Conservation (phyloP, 306 rosid species). For the Vigna unguiculata region DNA sequence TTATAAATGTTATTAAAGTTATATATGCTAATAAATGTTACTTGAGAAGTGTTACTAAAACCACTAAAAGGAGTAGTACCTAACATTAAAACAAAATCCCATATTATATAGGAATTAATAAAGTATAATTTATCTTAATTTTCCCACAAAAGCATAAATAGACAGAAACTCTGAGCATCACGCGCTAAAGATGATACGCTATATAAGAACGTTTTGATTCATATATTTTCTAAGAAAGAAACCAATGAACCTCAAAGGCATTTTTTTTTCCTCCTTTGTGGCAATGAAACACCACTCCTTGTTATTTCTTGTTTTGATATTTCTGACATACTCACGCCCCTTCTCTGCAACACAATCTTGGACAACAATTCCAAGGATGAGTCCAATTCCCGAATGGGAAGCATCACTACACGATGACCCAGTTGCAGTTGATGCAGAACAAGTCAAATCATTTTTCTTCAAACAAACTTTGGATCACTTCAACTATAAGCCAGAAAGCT, state of each 20-base stretch:
- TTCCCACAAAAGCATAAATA: neutral
- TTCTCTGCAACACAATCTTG: constrained; percentile 34
- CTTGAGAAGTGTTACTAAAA: too few relatives aligned
- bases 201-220: neutral
- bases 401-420: constrained; percentile 32
- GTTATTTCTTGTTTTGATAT: constrained; percentile 33
- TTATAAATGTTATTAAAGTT: too few relatives aligned
- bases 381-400: constrained; percentile 52
- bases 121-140: neutral
- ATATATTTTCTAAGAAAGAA: neutral
- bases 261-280: neutral
- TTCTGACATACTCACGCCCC: constrained; percentile 38
- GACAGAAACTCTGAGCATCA: neutral
- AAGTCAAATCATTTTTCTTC: constrained; percentile 57
- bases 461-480: constrained; percentile 71
- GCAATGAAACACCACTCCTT: constrained; percentile 5
- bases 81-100: too few relatives aligned
- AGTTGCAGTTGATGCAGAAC: neutral
- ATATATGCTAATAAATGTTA: too few relatives aligned
- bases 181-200: neutral
- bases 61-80: too few relatives aligned
- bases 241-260: constrained; percentile 10
- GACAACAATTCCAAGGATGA: constrained; percentile 54
- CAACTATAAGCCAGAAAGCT: constrained; percentile 68
- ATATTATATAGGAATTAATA: neutral